Evolutionary conservation across 805 yeast species (phyloP), one percentile per base, ranked within the genome.

Genomic region (Kodamaea neixiangensis): DNA sequence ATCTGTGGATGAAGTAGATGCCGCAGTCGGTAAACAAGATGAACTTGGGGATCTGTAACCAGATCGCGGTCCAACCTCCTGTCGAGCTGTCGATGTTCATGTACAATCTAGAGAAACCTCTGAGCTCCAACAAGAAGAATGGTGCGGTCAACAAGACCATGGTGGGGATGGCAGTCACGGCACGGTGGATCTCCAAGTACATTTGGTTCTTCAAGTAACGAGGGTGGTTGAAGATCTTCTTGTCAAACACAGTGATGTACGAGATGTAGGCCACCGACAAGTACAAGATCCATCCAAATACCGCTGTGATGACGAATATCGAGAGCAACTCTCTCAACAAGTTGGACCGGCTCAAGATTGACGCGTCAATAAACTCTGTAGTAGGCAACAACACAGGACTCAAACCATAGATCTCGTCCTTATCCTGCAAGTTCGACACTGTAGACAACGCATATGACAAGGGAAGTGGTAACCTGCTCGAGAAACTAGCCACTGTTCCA

Each of bases 191-290:
- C 67, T 94, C 99, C 64, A 89, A 73, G 4, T 80, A 71, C 81
- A 94, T 83, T 74, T 94, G 99, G 72, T 94, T 93, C 68, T 94
- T 94, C 70, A 94, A 79, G 69, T 89, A 93, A 67, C 97, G 81
- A 53, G 99, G 99, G 68, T 94, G 99, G 71, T 93, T 89, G 79
- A 93, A 90, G 52, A 90, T 89, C 49, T 85, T 84, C 65, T 85
- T 87, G 70, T 94, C 97, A 66, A 89, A 94, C 19, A 94, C 83
- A 58, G 86, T 82, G 34, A 76, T 58, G 67, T 88, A 94, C 9
- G 96, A 84, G n/a, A 87, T 60, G 13, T 84, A 76, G 2, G 98
- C 98, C 47, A 83, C 86, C 15, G 72, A 58, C 40, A 91, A 73
- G 68, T 94, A 94, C 42, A 93, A 69, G n/a, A 84, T 35, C 88